A percentile compares a stretch with the other conserved stretches of the same genome.
Conservation (phyloP, 139 green algal genomes). For the Chlorella sp. region DNA sequence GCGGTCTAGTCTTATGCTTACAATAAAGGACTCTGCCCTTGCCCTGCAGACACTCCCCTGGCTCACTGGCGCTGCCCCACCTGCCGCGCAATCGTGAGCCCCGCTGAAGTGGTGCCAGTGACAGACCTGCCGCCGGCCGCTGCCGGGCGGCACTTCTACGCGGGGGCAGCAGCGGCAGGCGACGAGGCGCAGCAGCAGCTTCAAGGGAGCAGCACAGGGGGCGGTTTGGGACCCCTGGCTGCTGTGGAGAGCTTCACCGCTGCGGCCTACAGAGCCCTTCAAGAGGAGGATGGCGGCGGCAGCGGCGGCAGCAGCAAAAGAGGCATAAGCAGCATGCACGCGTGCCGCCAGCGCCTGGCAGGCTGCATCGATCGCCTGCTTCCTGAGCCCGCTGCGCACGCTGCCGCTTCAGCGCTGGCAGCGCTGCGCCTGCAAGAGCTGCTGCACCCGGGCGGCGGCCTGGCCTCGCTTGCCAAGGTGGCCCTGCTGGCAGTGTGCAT, state of each 20-base stretch:
- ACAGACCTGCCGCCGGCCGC: not conserved
- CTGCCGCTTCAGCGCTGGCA: not conserved
- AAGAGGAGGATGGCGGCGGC: not conserved
- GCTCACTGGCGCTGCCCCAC: not conserved
- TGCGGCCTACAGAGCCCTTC: not conserved
- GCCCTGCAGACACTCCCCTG: not conserved
- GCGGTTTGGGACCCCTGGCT: not conserved
- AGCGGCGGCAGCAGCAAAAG: not conserved
- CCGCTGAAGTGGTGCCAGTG: not conserved
- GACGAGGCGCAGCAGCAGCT: not conserved
- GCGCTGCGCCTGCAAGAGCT: not conserved
- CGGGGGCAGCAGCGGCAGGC: not conserved
- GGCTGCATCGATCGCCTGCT: not conserved
- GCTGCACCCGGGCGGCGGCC: not conserved
- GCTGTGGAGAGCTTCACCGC: not conserved
- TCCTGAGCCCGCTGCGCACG: not conserved
- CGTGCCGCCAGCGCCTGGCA: not conserved
- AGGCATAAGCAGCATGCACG: no score
- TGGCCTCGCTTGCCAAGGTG: not conserved
- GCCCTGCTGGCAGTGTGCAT: not conserved
- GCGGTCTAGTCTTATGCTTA: no score
- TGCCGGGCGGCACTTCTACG: not conserved
- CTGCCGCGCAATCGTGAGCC: not conserved
- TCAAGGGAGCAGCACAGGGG: not conserved
- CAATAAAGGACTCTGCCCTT: not conserved